A percentile compares a stretch with the other conserved stretches of the same genome.
phyloP scores from a whole-genome alignment of 2,329 filamentous ascomycete species.

The Nannizziopsis arthrosporioides region DNA sequence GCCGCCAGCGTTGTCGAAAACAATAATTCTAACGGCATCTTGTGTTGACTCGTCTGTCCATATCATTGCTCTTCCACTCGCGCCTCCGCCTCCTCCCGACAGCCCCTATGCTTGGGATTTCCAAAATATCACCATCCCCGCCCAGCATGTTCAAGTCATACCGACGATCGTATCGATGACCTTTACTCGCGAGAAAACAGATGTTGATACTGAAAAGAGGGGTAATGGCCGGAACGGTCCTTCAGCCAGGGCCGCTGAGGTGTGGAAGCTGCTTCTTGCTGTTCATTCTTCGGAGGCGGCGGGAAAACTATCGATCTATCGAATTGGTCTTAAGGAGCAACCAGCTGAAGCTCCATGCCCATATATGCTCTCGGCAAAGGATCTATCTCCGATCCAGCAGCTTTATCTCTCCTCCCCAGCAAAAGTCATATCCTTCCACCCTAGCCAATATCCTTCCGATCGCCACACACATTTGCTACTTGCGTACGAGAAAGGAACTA shows the following conservation, averaged over 20 bases:
- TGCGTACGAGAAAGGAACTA: conserved; percentile 42
- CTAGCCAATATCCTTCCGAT: conserved; percentile 40
- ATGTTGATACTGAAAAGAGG: conserved; percentile 23
- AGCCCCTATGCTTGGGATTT: conserved; percentile 31
- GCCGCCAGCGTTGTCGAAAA: conserved; percentile 39
- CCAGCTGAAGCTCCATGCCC: conserved; percentile 9
- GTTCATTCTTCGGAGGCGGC: conserved; percentile 36
- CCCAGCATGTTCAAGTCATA: conserved; percentile 38
- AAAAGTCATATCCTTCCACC: conserved; percentile 43
- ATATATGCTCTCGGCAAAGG: conserved; percentile 26
- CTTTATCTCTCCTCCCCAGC: conserved; percentile 41
- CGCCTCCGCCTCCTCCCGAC: conserved; percentile 38
- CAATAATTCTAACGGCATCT: conserved; percentile 43
- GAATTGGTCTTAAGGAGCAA: conserved; percentile 28
- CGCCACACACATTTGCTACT: conserved; percentile 46
- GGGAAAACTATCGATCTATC: conserved; percentile 36
- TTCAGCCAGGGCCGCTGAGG: conserved; percentile 14
- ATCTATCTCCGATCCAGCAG: conserved; percentile 36
- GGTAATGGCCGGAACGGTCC: conserved; percentile 16
- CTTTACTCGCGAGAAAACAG: conserved; percentile 36
- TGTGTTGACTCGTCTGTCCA: conserved; percentile 48
- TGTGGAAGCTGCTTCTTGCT: conserved; percentile 37
- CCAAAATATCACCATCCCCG: conserved; percentile 38
- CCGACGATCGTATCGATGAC: conserved; percentile 43
- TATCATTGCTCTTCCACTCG: conserved; percentile 44